Conservation (phyloP, 1,284 basidiomycete genomes). For the Microstroma glucosiphilum region DNA sequence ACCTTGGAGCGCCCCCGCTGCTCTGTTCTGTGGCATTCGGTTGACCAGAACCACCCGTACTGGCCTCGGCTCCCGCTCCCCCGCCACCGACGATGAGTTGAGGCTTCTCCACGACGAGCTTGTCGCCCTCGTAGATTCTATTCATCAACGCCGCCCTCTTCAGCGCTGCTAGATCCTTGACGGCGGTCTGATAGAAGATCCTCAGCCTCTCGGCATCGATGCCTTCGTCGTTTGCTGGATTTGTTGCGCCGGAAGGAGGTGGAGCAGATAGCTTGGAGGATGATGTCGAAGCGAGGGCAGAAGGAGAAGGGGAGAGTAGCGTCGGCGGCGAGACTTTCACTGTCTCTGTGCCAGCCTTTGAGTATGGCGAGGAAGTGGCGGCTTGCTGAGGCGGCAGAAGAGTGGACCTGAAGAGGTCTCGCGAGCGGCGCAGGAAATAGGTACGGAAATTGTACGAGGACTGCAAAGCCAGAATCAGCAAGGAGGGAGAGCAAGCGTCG, state of each 20-base stretch:
- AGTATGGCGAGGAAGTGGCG: conserved; percentile 31
- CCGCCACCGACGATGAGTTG: conserved; percentile 38
- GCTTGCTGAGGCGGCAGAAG: conserved; percentile 28
- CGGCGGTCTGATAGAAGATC: conserved; percentile 19
- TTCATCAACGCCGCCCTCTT: conserved; percentile 46
- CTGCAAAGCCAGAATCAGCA: conserved; percentile 14
- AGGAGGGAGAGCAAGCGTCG: neutral
- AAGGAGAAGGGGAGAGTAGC: conserved; percentile 21
- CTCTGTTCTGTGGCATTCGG: conserved; percentile 8
- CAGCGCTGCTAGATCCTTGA: conserved; percentile 22
- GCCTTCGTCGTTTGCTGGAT: neutral
- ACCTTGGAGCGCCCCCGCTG: conserved; percentile 13
- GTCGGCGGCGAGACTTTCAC: conserved; percentile 32
- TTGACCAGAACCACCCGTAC: conserved; percentile 12
- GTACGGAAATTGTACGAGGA: conserved; percentile 50
- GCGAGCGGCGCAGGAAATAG: conserved; percentile 46
- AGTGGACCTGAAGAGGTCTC: conserved; percentile 45
- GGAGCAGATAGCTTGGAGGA: neutral
- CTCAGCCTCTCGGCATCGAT: conserved; percentile 10
- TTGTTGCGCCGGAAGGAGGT: neutral
- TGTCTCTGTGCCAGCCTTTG: conserved; percentile 32
- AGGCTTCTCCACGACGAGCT: conserved; percentile 46
- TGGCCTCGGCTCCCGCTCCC: conserved; percentile 19
- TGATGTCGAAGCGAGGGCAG: neutral
- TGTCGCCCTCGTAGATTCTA: conserved; percentile 45